phyloP scores from a whole-genome alignment of 2,329 filamentous ascomycete genomes.

The Sphaerostilbella broomeana region DNA sequence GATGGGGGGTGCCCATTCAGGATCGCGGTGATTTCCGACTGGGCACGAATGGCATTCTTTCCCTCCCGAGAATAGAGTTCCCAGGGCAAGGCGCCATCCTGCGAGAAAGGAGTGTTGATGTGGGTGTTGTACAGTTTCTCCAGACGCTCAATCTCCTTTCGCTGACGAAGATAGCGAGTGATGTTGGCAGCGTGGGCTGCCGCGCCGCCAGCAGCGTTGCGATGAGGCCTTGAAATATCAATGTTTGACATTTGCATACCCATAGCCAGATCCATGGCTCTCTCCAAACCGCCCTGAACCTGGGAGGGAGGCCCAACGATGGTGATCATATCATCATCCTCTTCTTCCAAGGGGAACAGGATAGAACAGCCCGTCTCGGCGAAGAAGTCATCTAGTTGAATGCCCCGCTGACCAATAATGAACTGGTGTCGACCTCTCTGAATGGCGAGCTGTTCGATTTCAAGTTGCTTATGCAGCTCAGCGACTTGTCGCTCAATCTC shows the following conservation, averaged over 20 bases:
- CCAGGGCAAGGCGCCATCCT: slow-evolving; percentile 69
- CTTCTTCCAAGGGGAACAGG: slow-evolving; percentile 67
- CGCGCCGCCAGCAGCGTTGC: slow-evolving; percentile 63
- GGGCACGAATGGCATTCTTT: slow-evolving; percentile 72
- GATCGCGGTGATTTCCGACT: slow-evolving; percentile 67
- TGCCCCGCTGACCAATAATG: slow-evolving; percentile 78
- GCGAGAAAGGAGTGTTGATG: slow-evolving; percentile 70
- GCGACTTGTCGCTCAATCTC: slow-evolving; percentile 74
- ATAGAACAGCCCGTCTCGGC: slow-evolving; percentile 85
- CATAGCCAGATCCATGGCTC: slow-evolving; percentile 80
- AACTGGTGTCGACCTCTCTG: slow-evolving; percentile 88
- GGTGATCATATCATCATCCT: slow-evolving; percentile 78
- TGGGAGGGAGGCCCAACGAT: slow-evolving; percentile 73
- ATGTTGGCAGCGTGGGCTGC: slow-evolving; percentile 77
- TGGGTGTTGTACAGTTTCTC: slow-evolving; percentile 77
- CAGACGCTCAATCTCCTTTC: slow-evolving; percentile 73
- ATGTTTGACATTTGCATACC: slow-evolving; percentile 79
- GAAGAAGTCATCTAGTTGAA: slow-evolving; percentile 79
- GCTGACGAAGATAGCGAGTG: slow-evolving; percentile 79
- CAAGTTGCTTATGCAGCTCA: slow-evolving; percentile 68
- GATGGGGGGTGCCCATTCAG: slow-evolving; percentile 68
- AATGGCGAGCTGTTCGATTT: slow-evolving; percentile 72
- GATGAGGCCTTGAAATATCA: slow-evolving; percentile 75
- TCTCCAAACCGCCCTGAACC: slow-evolving; percentile 69
- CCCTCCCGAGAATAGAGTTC: slow-evolving; percentile 81